phyloP scores from a whole-genome alignment of 805 yeast species.

The Cyberlindnera suaveolens region DNA sequence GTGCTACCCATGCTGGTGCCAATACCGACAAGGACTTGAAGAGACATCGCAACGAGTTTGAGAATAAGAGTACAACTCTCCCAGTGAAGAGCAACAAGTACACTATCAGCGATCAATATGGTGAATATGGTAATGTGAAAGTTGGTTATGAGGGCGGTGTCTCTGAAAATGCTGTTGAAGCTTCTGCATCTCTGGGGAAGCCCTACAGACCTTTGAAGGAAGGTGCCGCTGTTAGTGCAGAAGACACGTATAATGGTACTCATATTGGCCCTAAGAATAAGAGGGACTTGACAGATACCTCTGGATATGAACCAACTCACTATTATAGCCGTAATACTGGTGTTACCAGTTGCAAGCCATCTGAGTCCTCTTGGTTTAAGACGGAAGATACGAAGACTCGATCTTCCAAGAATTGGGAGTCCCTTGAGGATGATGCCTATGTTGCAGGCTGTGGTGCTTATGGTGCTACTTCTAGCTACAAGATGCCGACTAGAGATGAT shows the following conservation, averaged over 20 bases:
- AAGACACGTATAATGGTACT: conserved; percentile 14
- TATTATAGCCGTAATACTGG: conserved; percentile 13
- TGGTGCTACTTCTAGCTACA: too few relatives aligned
- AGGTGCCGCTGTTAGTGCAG: conserved; percentile 15
- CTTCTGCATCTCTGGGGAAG: background rate
- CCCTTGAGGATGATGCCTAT: too few relatives aligned
- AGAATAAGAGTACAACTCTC: conserved; percentile 19
- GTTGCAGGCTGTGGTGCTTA: too few relatives aligned
- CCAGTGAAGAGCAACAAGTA: conserved; percentile 14
- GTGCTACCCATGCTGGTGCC: conserved; percentile 15
- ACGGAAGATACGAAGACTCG: too few relatives aligned
- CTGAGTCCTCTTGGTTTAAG: too few relatives aligned
- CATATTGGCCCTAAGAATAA: conserved; percentile 3
- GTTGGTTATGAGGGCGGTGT: conserved; percentile 14
- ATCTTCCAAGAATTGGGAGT: too few relatives aligned
- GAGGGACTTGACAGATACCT: conserved; percentile 15
- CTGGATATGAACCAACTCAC: conserved; percentile 16
- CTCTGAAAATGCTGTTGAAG: conserved; percentile 14
- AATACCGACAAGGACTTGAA: conserved; percentile 6
- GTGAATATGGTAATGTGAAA: conserved; percentile 2
- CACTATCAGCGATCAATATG: conserved; percentile 9
- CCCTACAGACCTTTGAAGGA: conserved; percentile 1
- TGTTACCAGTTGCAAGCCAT: background rate
- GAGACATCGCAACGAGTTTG: conserved; percentile 5
- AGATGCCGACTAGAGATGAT: too few relatives aligned